Conservation (phyloP, 768 basidiomycete species). For the Amanita inopinata region DNA sequence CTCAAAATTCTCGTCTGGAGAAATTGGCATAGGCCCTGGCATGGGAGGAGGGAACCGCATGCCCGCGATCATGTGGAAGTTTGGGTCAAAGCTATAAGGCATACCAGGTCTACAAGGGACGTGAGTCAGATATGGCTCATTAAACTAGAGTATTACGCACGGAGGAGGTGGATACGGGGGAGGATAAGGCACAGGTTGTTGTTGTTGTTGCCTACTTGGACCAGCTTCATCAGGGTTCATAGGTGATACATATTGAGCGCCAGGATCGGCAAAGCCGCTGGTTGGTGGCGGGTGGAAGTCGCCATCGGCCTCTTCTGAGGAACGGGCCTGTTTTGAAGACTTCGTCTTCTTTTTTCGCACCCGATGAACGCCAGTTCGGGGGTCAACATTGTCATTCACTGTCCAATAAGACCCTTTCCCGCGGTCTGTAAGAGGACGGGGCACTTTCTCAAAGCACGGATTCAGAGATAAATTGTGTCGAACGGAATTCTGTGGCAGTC, state of each 20-base stretch:
- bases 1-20: constrained; percentile 56
- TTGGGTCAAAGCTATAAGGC: constrained; percentile 57
- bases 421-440: constrained; percentile 83
- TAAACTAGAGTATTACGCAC: constrained; percentile 27
- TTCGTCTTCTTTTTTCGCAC: constrained; percentile 82
- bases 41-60: constrained; percentile 53
- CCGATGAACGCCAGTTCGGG: constrained; percentile 81
- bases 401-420: constrained; percentile 93
- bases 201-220: constrained; percentile 42
- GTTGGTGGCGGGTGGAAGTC: constrained; percentile 45
- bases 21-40: constrained; percentile 46
- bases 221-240: constrained; percentile 55
- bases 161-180: constrained; percentile 48
- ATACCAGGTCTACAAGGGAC: constrained; percentile 13
- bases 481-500: constrained; percentile 63
- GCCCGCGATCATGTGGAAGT: constrained; percentile 57
- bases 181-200: constrained; percentile 40
- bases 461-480: constrained; percentile 86
- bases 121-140: constrained; percentile 1
- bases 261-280: constrained; percentile 43
- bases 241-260: constrained; percentile 43
- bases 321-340: constrained; percentile 30
- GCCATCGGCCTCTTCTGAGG: constrained; percentile 51
- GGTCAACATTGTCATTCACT: constrained; percentile 83
- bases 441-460: constrained; percentile 86